A percentile compares a stretch with the other conserved stretches of the same genome.
These are phyloP conservation scores for Neoboletus brunneissimus DNA, from an alignment of 768 basidiomycete species.

Conservation along the genomic window DNA sequence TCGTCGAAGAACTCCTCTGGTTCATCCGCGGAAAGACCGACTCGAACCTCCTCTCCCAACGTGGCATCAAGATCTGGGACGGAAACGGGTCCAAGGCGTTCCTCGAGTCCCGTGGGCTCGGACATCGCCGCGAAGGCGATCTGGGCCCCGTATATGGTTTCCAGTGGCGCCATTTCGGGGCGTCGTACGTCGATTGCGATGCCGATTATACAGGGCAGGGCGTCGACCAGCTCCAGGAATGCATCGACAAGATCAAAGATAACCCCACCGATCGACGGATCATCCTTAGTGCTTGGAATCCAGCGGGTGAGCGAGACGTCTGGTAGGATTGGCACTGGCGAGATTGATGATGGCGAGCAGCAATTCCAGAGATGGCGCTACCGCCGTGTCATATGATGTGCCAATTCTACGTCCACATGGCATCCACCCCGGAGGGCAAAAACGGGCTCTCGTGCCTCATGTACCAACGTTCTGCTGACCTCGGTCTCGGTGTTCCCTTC, in stretches of 20 bases:
- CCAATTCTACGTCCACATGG: constrained; percentile 96
- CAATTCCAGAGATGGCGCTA: constrained; percentile 91
- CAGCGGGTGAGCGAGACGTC: constrained; percentile 62
- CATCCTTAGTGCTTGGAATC: constrained; percentile 97
- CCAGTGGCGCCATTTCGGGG: constrained; percentile 95
- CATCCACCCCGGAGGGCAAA: constrained; percentile 47
- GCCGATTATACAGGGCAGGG: constrained; percentile 77
- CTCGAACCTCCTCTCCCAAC: constrained; percentile 65
- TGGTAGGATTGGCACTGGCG: neutral
- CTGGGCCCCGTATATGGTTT: constrained; percentile 97
- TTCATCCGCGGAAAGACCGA: constrained; percentile 87
- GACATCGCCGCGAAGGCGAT: constrained; percentile 84
- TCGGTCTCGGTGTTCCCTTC: constrained; percentile 97
- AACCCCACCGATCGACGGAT: constrained; percentile 93
- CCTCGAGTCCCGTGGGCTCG: constrained; percentile 79
- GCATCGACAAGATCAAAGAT: constrained; percentile 88
- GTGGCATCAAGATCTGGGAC: constrained; percentile 97
- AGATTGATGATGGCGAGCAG: constrained; percentile 38
- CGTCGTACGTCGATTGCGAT: constrained; percentile 72
- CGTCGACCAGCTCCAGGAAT: constrained; percentile 88
- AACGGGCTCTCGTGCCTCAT: constrained; percentile 89
- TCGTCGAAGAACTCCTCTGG: constrained; percentile 94
- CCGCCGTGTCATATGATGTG: constrained; percentile 99
- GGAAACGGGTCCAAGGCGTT: constrained; percentile 91
- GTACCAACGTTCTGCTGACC: constrained; percentile 97